These are phyloP conservation scores for Schizopora paradoxa DNA, from an alignment of 1,284 basidiomycete genomes.

Conservation along the genomic window DNA sequence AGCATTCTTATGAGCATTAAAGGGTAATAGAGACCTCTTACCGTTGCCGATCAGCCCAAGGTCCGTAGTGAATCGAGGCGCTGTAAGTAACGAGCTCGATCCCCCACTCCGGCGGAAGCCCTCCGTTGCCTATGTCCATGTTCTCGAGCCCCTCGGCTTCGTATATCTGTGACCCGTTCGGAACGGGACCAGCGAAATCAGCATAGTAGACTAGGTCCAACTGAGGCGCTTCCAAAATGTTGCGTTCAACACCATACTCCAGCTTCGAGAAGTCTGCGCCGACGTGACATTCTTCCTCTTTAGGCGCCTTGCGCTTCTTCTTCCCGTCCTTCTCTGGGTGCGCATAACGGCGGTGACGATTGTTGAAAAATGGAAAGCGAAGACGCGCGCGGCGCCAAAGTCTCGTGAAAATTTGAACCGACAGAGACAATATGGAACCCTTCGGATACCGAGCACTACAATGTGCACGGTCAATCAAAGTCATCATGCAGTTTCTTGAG, in stretches of 20 bases:
- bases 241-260: conserved; percentile 86
- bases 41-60: conserved; percentile 92
- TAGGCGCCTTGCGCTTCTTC: conserved; percentile 34
- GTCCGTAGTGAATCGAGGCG: conserved; percentile 79
- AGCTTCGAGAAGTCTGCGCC: conserved; percentile 49
- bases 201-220: conserved; percentile 81
- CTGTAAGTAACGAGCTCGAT: conserved; percentile 76
- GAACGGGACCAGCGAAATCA: conserved; percentile 70
- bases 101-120: conserved; percentile 87
- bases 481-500: background rate
- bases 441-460: conserved; percentile 14
- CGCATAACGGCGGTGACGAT: conserved; percentile 7
- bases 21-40: conserved; percentile 28
- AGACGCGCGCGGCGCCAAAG: conserved; percentile 52
- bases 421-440: conserved; percentile 34
- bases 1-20: background rate
- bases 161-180: conserved; percentile 30
- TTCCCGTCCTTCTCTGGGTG: conserved; percentile 11
- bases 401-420: conserved; percentile 44
- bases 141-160: conserved; percentile 36
- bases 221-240: conserved; percentile 68
- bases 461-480: background rate
- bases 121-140: conserved; percentile 80
- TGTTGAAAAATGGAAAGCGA: conserved; percentile 33
- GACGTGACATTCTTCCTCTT: conserved; percentile 50